Base-by-base conservation (phyloP, 805 yeast genomes). In the Pichia nakasei region DNA sequence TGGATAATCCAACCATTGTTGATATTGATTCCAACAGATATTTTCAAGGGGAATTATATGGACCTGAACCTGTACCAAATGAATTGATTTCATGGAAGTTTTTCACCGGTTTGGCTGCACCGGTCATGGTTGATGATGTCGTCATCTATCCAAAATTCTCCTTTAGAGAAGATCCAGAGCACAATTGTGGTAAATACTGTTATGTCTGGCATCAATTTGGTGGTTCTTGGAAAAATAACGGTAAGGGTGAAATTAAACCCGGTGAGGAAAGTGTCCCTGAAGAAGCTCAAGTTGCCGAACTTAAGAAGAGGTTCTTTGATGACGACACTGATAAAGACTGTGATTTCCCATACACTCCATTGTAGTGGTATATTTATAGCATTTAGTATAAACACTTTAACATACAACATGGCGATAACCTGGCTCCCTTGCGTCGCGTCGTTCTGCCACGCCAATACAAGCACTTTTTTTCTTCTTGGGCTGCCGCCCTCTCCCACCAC, bases 161-260 rank as follows among this genome's bases (percentile, higher is more conserved):
- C 18, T 60, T 61, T 46, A 60, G 66, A 56, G 65, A 61, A 34
- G 66, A 61, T 43, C 48, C 45, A 37, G 61, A 55, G 44, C 58
- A 61, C 47, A 59, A 58, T 37, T 61, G 64, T 52, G 65, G 65
- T 41, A 60, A 59, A 47, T 61, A 60, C 45, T 60, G 64, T 49
- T 61, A 61, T 35, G 60, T 60, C 32, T 51, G 47, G 43, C 67
- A 63, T 45, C 58, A 58, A 35, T 63, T 63, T 46, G 67, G 65
- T 50, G 66, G 67, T 42, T 60, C 65, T 35, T 61, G 63, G 65
- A 60, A 61, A 46, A 60, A 58, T 37, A 56, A 59, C 43, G 65
- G 65, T 49, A 52, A 56, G 47, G 64, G 66, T 68, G 57, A 61
- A 57, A 48, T 58, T 43, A 61, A 61, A 42, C 58, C 61, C 15